Evolutionary conservation across 2,329 filamentous ascomycete genomes (phyloP), one percentile per base, ranked within the genome.

Genomic region (Xylariaceae sp.): DNA sequence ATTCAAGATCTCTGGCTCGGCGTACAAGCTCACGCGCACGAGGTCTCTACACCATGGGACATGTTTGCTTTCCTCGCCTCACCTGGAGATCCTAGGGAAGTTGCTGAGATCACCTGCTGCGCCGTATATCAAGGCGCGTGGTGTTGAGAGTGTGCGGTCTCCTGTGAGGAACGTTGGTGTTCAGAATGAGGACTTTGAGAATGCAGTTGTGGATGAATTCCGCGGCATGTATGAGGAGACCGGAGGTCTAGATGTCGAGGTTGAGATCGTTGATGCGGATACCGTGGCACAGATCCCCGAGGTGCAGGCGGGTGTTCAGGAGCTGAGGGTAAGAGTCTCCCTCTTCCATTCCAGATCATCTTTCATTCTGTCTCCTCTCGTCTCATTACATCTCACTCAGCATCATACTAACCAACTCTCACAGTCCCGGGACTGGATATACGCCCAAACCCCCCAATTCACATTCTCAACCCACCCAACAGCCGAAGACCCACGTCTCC

Each of bases 31-130:
- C 48, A 97, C 89, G 0, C 79, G 89, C 19, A 75, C 83, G 45
- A 81, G 93, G 42, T 87, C 91, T 7, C 76, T 99, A 52, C 94
- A 99, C 70, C 94, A 99, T 70, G 94, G 92, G 7, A 99, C 94
- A 0, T 94, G 91, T 63, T 77, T 99, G 41, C 76, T 97, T 2
- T 77, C 80, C 33, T 92, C 89, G 48, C 87, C 87, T 2, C 89
- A 96, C 65, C 74, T 97, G 40, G 69, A 74, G 31, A 72, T 76
- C 39, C 88, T 97, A 28, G 83, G 85, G 1, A 71, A 78, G 2
- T 83, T 93, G 63, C 71, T 99, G 58, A 80, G 82, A 18, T 91
- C 90, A n/a, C 90, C 91, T 0, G 89, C 88, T 0, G 86, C 85
- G 60, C 77, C 79, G 0, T 92, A 83, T 65, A 86, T 97, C 64